Base-by-base conservation (phyloP, 352 stramenopile species). In the Aphanomyces euteiches region DNA sequence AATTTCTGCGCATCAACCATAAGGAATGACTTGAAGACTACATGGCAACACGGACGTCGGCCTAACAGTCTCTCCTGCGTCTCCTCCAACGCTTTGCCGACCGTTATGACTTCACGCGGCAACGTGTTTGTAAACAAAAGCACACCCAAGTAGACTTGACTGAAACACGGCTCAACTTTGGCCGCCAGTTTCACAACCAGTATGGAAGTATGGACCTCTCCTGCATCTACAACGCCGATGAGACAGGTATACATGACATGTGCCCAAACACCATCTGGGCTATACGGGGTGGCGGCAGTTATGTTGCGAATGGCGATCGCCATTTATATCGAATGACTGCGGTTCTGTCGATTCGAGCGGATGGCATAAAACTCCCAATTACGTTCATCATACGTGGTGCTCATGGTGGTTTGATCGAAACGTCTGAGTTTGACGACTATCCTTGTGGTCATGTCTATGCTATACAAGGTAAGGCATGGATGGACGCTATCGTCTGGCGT, bases 381-480 rank as follows among this genome's bases (percentile, higher is more conserved):
- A 37, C 74, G 4, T 74, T 77, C 28, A 73, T 75, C 36, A n/a
- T 77, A 7, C 65, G 50, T 5, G 72, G 43, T 0, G 19, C 63
- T 38, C 67, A 50, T 4, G 67, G 72, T 0, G 72, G 71, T 17
- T 19, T 28, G 5, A 75, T 76, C 34, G 56, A 76, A 28, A 15
- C 19, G 17, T 5, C 56, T 0, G 72, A 79, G 48, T 34, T 77
- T 0, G 38, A 43, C 1, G 40, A n/a, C 0, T 79, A 75, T 40
- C 56, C 72, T n/a, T 3, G n/a, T 0, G 72, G 54, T 3, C 67
- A 79, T 28, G 45, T 36, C 17, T 75, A 74, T 28, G 41, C 67
- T 0, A 68, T 78, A 0, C 71, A 75, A 45, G 13, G 69, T 15
- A 79, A 79, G 40, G 67, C 53, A 5, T 77, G 66, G 63, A 75